phyloP scores from a whole-genome alignment of 768 basidiomycete genomes.

The Suillus sp. region DNA sequence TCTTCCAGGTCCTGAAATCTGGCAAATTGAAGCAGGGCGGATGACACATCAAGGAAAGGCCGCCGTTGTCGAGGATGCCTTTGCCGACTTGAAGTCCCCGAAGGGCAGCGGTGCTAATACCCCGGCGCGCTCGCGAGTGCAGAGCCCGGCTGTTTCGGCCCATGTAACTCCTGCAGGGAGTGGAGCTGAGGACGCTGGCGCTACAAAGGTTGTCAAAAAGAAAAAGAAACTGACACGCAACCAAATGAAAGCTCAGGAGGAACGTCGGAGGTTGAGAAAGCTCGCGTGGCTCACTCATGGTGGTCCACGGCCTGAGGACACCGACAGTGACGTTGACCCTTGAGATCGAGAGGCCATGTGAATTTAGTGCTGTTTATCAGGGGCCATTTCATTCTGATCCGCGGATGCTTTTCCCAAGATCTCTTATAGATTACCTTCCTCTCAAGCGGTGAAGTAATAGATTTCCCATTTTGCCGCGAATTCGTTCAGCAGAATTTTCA shows the following conservation, averaged over 20 bases:
- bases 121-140: slow-evolving; percentile 66
- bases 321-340: slow-evolving; percentile 58
- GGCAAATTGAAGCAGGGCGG: slow-evolving; percentile 86
- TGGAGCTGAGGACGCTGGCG: slow-evolving; percentile 65
- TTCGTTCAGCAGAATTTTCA: neutral
- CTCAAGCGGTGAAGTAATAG: slow-evolving; percentile 8
- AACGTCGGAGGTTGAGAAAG: slow-evolving; percentile 78
- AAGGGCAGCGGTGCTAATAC: slow-evolving; percentile 75
- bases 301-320: slow-evolving; percentile 82
- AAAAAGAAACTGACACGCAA: slow-evolving; percentile 94
- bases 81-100: slow-evolving; percentile 68
- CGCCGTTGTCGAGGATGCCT: slow-evolving; percentile 81
- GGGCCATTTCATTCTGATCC: slow-evolving; percentile 11
- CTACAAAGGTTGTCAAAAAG: slow-evolving; percentile 55
- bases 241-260: slow-evolving; percentile 87
- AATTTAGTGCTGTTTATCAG: neutral
- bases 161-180: slow-evolving; percentile 77
- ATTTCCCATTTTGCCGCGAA: slow-evolving; percentile 1
- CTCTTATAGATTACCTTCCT: slow-evolving; percentile 9
- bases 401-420: slow-evolving; percentile 9
- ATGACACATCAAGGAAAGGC: slow-evolving; percentile 89
- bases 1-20: slow-evolving; percentile 80
- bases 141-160: slow-evolving; percentile 70
- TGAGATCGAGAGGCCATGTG: slow-evolving; percentile 8
- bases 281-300: slow-evolving; percentile 82